phyloP scores from a whole-genome alignment of 2,329 filamentous ascomycete species.

The Byssochlamys sp. region DNA sequence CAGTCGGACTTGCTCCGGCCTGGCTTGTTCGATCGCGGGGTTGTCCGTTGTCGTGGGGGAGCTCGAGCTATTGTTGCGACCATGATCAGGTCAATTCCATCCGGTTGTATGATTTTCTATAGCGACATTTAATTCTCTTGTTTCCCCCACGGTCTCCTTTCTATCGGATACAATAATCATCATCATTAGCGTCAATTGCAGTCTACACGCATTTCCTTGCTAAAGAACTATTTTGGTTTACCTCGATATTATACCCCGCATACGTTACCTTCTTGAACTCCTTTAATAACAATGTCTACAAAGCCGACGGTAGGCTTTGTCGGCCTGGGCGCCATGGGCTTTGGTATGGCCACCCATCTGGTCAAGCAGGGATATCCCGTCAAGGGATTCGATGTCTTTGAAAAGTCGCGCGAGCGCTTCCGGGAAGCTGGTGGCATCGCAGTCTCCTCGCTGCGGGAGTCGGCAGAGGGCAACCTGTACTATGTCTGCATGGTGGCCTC shows the following conservation, averaged over 20 bases:
- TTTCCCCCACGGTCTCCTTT: background rate
- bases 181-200: background rate
- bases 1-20: background rate
- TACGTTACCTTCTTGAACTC: background rate
- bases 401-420: constrained; percentile 58
- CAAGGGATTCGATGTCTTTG: constrained; percentile 62
- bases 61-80: background rate
- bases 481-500: constrained; percentile 70
- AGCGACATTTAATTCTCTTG: background rate
- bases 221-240: background rate
- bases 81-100: background rate
- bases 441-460: constrained; percentile 51
- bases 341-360: constrained; percentile 69
- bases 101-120: background rate
- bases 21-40: background rate
- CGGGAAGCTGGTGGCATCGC: constrained; percentile 51
- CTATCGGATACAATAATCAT: background rate
- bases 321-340: constrained; percentile 72
- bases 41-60: background rate
- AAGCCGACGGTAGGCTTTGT: constrained; percentile 55
- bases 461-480: constrained; percentile 50
- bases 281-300: constrained; percentile 20
- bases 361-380: constrained; percentile 58
- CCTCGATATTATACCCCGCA: background rate
- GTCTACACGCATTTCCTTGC: background rate